Evolutionary conservation across 306 rosid genomes (phyloP).

Genomic region (Canavalia ensiformis): DNA sequence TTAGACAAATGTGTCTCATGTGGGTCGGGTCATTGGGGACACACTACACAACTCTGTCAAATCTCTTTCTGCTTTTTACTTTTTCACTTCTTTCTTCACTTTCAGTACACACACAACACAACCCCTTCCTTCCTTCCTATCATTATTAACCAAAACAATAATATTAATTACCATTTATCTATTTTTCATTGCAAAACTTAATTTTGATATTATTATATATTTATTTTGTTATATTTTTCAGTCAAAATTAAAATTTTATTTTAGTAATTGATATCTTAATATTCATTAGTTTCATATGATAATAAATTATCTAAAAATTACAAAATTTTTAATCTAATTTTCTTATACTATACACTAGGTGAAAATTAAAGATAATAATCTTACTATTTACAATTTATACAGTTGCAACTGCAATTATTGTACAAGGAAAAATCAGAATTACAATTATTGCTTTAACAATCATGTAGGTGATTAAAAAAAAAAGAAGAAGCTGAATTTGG

Average conservation of each 20-base stretch:
- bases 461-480: neutral
- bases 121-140: conserved; percentile 16
- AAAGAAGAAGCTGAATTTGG: neutral
- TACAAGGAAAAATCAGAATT: neutral
- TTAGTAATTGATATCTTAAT: too few relatives aligned
- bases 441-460: neutral
- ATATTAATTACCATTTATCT: neutral
- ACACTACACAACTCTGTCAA: neutral
- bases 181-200: neutral
- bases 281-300: too few relatives aligned
- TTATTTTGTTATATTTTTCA: too few relatives aligned
- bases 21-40: conserved; percentile 48
- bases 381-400: neutral
- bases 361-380: neutral
- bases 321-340: too few relatives aligned
- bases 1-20: conserved; percentile 48
- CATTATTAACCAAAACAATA: neutral
- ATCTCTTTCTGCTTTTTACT: conserved; percentile 44
- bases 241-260: too few relatives aligned
- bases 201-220: too few relatives aligned
- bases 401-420: neutral
- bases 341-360: neutral
- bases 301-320: too few relatives aligned
- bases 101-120: neutral
- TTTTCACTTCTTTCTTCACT: conserved; percentile 35